Base-by-base conservation (phyloP, 441 rosid species). In the Populus hybrid region DNA sequence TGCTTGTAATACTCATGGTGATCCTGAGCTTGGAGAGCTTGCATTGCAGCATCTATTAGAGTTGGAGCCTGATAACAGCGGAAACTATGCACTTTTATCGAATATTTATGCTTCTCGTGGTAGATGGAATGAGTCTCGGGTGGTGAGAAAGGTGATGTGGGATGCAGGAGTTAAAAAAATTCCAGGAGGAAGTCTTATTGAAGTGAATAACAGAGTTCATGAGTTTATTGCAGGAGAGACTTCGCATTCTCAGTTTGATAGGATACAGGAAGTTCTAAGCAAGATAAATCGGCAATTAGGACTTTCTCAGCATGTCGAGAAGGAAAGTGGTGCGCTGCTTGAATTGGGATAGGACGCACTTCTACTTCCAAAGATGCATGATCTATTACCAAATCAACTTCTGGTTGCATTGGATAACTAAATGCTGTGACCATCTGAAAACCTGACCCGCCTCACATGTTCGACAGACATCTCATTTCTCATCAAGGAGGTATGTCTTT, bases 51-150 rank as follows among this genome's bases (percentile, higher is more conserved):
- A 87, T 78, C 79, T 92, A 76, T 77, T 85, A 34, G 71, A 73
- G 84, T 64, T 94, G 80, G 97, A 94, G 83, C 93, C 95, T 18
- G 68, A 83, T 79, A 91, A 91, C 79, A 87, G 94, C 75, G 94
- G 98, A 69, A 94, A 90, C 50, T 94, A 88, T 84, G 83, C 88
- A 11, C 87, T 91, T 81, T 77, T 94, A 74, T 89, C 84, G 0
- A 89, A 91, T 79, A 75, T 85, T 72, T 87, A 90, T 73, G 85
- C 95, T 26, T 80, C 87, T 46, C 74, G 78, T 34, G 92, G 95
- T 12, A 88, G 82, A 84, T 92, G 93, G 96, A 84, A 85, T 2
- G 90, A 89, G 75, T 86, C 90, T 12, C 81, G 91, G 79, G 82
- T 61, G 75, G 74, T 86, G 76, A 89, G 93, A 85, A 91, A 85